phyloP scores from a whole-genome alignment of 1,139 yeast species.

The Sugiyamaella paludigena region DNA sequence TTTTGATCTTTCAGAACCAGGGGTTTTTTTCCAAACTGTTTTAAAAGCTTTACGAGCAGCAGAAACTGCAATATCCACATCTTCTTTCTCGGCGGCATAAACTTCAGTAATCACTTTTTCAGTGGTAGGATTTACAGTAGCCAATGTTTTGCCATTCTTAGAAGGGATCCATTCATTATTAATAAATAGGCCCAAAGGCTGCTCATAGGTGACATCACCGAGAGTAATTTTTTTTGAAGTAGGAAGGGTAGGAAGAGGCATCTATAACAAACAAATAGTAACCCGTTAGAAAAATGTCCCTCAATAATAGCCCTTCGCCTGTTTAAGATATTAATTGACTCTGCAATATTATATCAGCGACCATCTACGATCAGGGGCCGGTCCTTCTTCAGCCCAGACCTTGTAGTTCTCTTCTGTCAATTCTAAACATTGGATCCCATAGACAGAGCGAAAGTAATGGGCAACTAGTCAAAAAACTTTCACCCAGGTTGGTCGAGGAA shows the following conservation, averaged over 20 bases:
- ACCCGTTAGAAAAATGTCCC: no score
- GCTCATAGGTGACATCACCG: constrained; percentile 53
- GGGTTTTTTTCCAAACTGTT: constrained; percentile 47
- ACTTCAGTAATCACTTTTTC: constrained; percentile 53
- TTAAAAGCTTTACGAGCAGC: constrained; percentile 56
- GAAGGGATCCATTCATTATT: constrained; percentile 74
- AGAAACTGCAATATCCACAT: constrained; percentile 57
- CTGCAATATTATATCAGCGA: no score
- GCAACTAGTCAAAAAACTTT: no score
- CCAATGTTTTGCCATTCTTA: constrained; percentile 54
- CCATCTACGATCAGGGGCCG: no score
- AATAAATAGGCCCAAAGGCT: constrained; percentile 81
- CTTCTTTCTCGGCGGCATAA: constrained; percentile 52
- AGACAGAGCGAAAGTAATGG: no score
- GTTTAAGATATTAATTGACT: no score
- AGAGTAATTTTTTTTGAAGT: constrained; percentile 41
- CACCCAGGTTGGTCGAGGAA: no score
- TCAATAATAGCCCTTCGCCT: no score
- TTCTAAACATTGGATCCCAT: no score
- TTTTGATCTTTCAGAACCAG: constrained; percentile 46
- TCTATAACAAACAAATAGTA: not conserved
- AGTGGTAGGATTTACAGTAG: constrained; percentile 45
- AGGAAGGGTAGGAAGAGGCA: constrained; percentile 19
- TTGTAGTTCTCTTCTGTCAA: no score
- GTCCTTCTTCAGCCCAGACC: no score